A percentile compares a stretch with the other conserved stretches of the same genome.
phyloP scores from a whole-genome alignment of 352 stramenopile genomes.

The Phytophthora tentaculata region DNA sequence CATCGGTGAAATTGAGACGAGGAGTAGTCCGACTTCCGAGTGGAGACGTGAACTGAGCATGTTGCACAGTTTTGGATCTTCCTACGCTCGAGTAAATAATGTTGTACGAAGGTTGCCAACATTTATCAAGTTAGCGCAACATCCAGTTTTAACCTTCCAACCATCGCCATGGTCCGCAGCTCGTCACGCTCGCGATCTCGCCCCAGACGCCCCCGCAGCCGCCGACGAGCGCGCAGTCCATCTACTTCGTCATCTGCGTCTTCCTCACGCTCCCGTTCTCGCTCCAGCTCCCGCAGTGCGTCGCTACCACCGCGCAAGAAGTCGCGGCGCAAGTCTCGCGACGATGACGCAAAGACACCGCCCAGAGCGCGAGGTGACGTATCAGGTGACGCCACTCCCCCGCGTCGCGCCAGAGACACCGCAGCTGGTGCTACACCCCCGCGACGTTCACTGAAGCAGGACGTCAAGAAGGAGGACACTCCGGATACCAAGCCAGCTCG shows the following conservation, averaged over 20 bases:
- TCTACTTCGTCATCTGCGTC: conserved; percentile 29
- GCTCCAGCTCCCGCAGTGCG: conserved; percentile 21
- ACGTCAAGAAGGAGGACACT: conserved; percentile 16
- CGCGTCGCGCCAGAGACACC: conserved; percentile 10
- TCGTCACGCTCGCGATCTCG: conserved; percentile 35
- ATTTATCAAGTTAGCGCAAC: too few relatives aligned
- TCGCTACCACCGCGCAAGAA: conserved; percentile 47
- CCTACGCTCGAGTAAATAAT: too few relatives aligned
- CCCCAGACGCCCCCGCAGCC: conserved; percentile 21
- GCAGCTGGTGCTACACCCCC: neutral
- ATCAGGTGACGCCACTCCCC: conserved; percentile 20
- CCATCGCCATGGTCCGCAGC: conserved; percentile 26
- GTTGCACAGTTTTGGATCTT: too few relatives aligned
- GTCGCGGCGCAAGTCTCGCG: conserved; percentile 4
- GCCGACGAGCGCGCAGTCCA: conserved; percentile 23
- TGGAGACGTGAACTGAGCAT: too few relatives aligned
- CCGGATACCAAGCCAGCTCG: conserved; percentile 30
- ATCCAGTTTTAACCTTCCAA: too few relatives aligned
- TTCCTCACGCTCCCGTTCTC: conserved; percentile 23
- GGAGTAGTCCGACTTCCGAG: too few relatives aligned
- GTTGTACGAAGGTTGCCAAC: too few relatives aligned
- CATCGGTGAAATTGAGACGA: too few relatives aligned
- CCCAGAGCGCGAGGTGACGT: conserved; percentile 20
- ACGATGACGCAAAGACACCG: conserved; percentile 3
- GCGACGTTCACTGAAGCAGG: neutral